A percentile compares a stretch with the other conserved stretches of the same genome.
phyloP scores from a whole-genome alignment of 345 rosid genomes.

The Raphanus sativus region DNA sequence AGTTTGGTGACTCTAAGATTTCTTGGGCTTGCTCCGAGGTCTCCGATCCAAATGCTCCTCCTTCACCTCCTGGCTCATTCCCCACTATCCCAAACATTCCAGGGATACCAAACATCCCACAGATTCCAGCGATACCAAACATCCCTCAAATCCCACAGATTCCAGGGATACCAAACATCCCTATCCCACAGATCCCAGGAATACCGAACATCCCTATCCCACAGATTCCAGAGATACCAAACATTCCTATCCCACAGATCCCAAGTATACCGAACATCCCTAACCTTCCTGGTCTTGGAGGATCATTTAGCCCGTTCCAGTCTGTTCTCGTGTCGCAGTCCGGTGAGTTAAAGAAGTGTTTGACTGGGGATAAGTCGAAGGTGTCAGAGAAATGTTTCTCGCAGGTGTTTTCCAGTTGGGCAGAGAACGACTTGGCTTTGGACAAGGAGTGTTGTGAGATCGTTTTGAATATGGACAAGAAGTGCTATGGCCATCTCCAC shows the following conservation, averaged over 20 bases:
- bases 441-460: constrained; percentile 39
- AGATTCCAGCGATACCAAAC: background rate
- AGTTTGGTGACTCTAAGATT: constrained; percentile 24
- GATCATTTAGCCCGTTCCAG: background rate
- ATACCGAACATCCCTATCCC: background rate
- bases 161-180: background rate
- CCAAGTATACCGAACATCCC: constrained; percentile 6
- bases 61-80: constrained; percentile 26
- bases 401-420: constrained; percentile 37
- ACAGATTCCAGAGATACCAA: background rate
- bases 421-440: constrained; percentile 28
- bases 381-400: constrained; percentile 31
- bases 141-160: constrained; percentile 9
- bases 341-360: constrained; percentile 29
- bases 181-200: constrained; percentile 3
- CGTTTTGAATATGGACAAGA: constrained; percentile 30
- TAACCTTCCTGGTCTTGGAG: constrained; percentile 4
- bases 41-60: constrained; percentile 23
- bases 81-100: constrained; percentile 24
- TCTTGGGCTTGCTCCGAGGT: constrained; percentile 32
- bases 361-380: constrained; percentile 19
- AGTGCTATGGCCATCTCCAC: constrained; percentile 21
- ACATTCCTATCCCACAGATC: background rate
- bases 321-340: constrained; percentile 31
- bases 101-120: background rate